These are phyloP conservation scores for Sistotremastrum suecicum DNA, from an alignment of 768 basidiomycete species.

Conservation along the genomic window DNA sequence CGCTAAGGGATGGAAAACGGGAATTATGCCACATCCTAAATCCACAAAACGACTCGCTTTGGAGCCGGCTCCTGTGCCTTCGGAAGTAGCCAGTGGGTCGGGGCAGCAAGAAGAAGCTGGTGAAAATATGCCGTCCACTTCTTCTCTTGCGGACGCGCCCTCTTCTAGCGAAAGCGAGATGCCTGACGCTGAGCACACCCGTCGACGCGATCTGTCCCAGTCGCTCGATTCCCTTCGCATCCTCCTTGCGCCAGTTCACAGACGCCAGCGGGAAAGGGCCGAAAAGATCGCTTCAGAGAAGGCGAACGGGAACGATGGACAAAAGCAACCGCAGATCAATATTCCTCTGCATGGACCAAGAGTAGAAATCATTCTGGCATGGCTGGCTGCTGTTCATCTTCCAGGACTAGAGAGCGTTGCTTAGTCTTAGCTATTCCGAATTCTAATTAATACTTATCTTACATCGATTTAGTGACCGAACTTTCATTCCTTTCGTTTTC, in stretches of 20 bases:
- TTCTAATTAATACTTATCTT: too few relatives aligned
- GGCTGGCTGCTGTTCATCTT: slow-evolving; percentile 71
- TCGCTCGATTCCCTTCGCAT: slow-evolving; percentile 58
- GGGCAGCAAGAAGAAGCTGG: too few relatives aligned
- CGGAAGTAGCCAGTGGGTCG: too few relatives aligned
- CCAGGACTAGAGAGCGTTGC: slow-evolving; percentile 42
- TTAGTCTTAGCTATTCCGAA: too few relatives aligned
- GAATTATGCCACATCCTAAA: slow-evolving; percentile 18
- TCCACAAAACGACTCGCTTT: neutral
- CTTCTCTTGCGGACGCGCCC: slow-evolving; percentile 11
- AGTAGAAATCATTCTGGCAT: slow-evolving; percentile 75
- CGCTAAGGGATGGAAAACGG: slow-evolving; percentile 59
- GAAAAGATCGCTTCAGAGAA: slow-evolving; percentile 39
- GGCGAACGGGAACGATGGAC: slow-evolving; percentile 23
- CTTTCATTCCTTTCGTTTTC: too few relatives aligned
- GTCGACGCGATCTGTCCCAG: slow-evolving; percentile 29
- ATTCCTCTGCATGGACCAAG: slow-evolving; percentile 78
- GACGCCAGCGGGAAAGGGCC: slow-evolving; percentile 44
- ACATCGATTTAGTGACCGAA: too few relatives aligned
- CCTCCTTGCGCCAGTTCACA: slow-evolving; percentile 55
- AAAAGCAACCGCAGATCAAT: slow-evolving; percentile 55
- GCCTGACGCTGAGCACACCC: neutral
- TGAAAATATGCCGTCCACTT: slow-evolving; percentile 11
- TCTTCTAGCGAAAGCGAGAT: slow-evolving; percentile 7
- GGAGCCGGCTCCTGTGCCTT: neutral